Evolutionary conservation across 2,329 filamentous ascomycete genomes (phyloP).

Genomic region (Epichloe uncinata): DNA sequence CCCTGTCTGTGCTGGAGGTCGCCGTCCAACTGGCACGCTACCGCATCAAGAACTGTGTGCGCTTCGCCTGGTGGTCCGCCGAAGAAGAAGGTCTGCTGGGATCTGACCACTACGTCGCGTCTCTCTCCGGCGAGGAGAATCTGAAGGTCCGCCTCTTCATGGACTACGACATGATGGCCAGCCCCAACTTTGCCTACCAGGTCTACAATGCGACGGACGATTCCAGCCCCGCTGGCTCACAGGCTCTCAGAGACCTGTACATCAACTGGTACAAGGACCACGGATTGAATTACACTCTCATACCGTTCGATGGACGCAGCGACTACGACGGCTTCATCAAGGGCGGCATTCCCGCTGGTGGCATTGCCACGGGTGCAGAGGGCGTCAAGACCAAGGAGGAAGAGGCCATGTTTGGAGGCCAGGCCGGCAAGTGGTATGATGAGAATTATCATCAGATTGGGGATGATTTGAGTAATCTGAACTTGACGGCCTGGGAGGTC

Average conservation of each 20-base stretch:
- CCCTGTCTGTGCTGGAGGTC: conserved; percentile 46
- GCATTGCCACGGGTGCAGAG: conserved; percentile 67
- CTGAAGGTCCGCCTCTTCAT: conserved; percentile 50
- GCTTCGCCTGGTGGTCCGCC: conserved; percentile 55
- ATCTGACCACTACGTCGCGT: conserved; percentile 47
- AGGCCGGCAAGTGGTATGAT: conserved; percentile 46
- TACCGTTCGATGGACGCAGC: conserved; percentile 64
- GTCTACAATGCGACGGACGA: conserved; percentile 61
- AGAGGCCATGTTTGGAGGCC: conserved; percentile 54
- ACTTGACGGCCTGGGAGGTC: conserved; percentile 45
- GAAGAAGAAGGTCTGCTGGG: conserved; percentile 54
- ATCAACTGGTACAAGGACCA: conserved; percentile 50
- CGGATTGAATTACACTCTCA: conserved; percentile 53
- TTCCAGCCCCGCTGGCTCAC: conserved; percentile 56
- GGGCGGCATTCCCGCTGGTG: conserved; percentile 58
- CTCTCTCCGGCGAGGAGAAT: conserved; percentile 44
- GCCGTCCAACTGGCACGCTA: conserved; percentile 45
- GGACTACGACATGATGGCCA: conserved; percentile 60
- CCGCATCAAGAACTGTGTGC: conserved; percentile 49
- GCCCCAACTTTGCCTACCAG: conserved; percentile 52
- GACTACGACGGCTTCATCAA: conserved; percentile 71
- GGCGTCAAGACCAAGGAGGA: conserved; percentile 60
- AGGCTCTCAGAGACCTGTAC: conserved; percentile 55
- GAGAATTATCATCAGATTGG: conserved; percentile 50
- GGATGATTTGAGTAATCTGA: conserved; percentile 44